These are phyloP conservation scores for Stagonosporopsis cucurbitacearum DNA, from an alignment of 2,329 filamentous ascomycete genomes.

Conservation along the genomic window DNA sequence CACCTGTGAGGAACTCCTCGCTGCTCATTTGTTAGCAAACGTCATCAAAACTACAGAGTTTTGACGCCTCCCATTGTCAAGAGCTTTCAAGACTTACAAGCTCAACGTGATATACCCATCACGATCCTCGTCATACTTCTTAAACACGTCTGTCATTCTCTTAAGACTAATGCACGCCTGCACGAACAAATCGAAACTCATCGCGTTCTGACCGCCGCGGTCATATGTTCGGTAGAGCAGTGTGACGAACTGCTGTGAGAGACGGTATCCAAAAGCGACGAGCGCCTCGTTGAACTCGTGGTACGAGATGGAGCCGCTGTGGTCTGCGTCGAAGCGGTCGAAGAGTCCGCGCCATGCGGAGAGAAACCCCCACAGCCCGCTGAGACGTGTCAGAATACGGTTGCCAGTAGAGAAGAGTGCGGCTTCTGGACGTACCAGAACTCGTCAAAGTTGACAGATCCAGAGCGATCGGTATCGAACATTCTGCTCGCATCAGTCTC, in stretches of 20 bases:
- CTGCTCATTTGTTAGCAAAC: conserved; percentile 32
- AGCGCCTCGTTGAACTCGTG: conserved; percentile 89
- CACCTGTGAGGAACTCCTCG: conserved; percentile 62
- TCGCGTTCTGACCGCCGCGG: conserved; percentile 55
- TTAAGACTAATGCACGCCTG: conserved; percentile 97
- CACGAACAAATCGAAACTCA: conserved; percentile 88
- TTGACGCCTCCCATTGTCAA: not conserved
- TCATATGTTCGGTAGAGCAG: conserved; percentile 90
- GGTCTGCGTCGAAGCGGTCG: conserved; percentile 91
- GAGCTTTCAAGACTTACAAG: conserved; percentile 53
- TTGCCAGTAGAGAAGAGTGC: not conserved
- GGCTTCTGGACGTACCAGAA: conserved; percentile 67
- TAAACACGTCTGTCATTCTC: conserved; percentile 99
- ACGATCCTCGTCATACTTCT: conserved; percentile 96
- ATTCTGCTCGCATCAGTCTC: conserved; percentile 61
- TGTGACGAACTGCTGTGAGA: conserved; percentile 82
- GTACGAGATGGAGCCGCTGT: conserved; percentile 83
- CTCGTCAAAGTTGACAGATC: conserved; percentile 91
- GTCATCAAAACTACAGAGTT: not conserved
- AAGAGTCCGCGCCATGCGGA: conserved; percentile 94
- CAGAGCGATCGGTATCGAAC: conserved; percentile 92
- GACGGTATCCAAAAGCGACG: conserved; percentile 83
- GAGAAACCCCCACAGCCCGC: conserved; percentile 91
- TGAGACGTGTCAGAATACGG: conserved; percentile 28
- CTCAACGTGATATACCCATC: conserved; percentile 77